Conservation (phyloP, 148 eudicot genomes). For the Simmondsia chinensis region DNA sequence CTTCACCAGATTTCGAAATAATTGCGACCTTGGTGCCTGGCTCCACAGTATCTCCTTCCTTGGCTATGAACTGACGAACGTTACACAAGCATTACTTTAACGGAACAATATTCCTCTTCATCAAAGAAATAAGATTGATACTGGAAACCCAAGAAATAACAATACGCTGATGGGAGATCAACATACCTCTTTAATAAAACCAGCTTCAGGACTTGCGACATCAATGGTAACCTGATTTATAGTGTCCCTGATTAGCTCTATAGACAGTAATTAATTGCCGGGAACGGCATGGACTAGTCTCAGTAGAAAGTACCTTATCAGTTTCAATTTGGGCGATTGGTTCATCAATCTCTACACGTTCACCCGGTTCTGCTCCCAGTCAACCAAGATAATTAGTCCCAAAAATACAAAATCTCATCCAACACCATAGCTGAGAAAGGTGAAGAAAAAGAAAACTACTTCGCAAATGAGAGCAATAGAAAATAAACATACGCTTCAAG, state of each 20-base stretch:
- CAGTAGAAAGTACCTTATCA: slow-evolving; percentile 67
- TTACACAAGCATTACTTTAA: background rate
- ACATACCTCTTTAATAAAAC: slow-evolving; percentile 63
- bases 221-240: slow-evolving; percentile 83
- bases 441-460: no score
- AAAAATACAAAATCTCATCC: no score
- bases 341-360: slow-evolving; percentile 78
- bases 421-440: no score
- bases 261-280: no score
- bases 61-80: slow-evolving; percentile 52
- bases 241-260: background rate
- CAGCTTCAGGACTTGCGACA: slow-evolving; percentile 92
- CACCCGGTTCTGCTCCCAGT: slow-evolving; percentile 65
- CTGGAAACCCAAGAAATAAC: no score
- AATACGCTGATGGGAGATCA: background rate
- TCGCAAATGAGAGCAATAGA: no score
- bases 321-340: slow-evolving; percentile 95
- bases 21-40: slow-evolving; percentile 81
- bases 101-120: background rate
- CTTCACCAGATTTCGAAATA: slow-evolving; percentile 64
- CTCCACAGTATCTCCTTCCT: slow-evolving; percentile 93
- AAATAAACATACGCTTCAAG: slow-evolving; percentile 73
- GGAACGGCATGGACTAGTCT: no score
- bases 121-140: background rate
- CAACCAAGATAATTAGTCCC: background rate